phyloP scores from a whole-genome alignment of 441 rosid species.

The Eruca vesicaria region DNA sequence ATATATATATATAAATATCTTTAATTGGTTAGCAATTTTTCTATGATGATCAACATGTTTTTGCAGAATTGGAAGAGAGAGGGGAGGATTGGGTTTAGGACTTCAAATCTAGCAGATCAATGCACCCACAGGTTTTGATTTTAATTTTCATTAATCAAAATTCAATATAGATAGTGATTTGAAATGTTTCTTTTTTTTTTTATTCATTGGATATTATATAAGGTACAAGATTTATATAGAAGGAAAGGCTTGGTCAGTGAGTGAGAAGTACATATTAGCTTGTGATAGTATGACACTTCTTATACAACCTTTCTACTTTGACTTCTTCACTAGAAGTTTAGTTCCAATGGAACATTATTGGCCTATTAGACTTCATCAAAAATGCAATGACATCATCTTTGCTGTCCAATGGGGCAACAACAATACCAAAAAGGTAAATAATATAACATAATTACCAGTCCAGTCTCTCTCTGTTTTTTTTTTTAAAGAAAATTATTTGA shows the following conservation, averaged over 20 bases:
- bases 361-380: slow-evolving; percentile 43
- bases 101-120: slow-evolving; percentile 48
- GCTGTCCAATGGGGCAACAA: slow-evolving; percentile 70
- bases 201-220: neutral
- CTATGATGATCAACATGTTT: neutral
- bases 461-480: no score
- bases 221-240: slow-evolving; percentile 62
- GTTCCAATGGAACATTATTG: slow-evolving; percentile 61
- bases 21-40: neutral
- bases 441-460: neutral
- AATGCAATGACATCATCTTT: slow-evolving; percentile 50
- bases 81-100: slow-evolving; percentile 29
- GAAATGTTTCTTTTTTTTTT: no score
- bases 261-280: slow-evolving; percentile 68
- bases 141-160: neutral
- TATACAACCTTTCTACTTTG: slow-evolving; percentile 47
- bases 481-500: no score
- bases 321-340: slow-evolving; percentile 59
- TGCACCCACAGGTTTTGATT: slow-evolving; percentile 49
- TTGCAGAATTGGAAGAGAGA: slow-evolving; percentile 47
- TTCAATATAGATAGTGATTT: neutral
- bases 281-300: slow-evolving; percentile 57
- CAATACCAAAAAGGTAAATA: slow-evolving; percentile 41
- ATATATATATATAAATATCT: neutral
- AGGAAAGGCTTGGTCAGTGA: slow-evolving; percentile 64